phyloP scores from a whole-genome alignment of 2,329 filamentous ascomycete genomes.

The Colletotrichum tabaci region DNA sequence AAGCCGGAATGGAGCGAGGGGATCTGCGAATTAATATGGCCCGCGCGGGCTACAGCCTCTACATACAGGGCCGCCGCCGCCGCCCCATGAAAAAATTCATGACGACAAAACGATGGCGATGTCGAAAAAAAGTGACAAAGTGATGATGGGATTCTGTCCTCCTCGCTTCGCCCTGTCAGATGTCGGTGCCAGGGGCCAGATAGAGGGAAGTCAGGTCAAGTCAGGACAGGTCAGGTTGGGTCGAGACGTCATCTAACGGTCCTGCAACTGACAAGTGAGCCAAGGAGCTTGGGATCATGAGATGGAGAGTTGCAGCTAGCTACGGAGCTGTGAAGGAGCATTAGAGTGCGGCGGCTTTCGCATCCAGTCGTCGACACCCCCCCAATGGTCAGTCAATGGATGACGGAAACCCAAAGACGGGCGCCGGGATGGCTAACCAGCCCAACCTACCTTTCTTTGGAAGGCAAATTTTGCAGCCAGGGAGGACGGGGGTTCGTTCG shows the following conservation, averaged over 20 bases:
- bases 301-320: too few species aligned
- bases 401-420: too few species aligned
- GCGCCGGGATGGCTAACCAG: too few species aligned
- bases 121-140: too few species aligned
- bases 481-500: too few species aligned
- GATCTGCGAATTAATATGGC: not conserved
- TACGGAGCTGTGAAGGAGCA: not conserved
- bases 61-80: not conserved
- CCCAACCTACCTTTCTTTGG: too few species aligned
- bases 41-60: not conserved
- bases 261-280: too few species aligned
- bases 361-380: not conserved
- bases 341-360: conserved; percentile 1
- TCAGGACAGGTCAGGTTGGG: too few species aligned
- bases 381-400: too few species aligned
- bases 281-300: too few species aligned
- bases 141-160: not conserved
- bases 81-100: not conserved
- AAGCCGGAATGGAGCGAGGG: not conserved
- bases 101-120: not conserved
- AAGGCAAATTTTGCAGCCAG: too few species aligned
- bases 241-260: too few species aligned
- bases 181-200: not conserved
- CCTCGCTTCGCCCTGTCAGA: not conserved
- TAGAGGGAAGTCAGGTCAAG: not conserved